Evolutionary conservation across 257 asterid species (phyloP), one percentile per base, ranked within the genome.

Genomic region (Nyctanthes arbortristis): DNA sequence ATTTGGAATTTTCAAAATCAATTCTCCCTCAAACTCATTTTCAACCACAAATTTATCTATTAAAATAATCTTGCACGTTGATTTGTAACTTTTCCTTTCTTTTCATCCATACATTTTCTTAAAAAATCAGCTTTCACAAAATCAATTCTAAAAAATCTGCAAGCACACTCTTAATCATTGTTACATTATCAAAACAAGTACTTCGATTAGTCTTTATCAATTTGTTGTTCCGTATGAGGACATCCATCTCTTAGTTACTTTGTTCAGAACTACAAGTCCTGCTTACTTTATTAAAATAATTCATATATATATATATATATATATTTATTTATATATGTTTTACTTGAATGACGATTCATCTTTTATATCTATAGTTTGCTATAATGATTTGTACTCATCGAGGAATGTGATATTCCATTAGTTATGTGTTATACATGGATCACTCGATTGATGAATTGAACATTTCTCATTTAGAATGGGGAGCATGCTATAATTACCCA

Each of bases 401-500:
- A 37, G 61, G 59, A 39, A 43, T 28, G 18, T 33, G 22, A 28
- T 65, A 37, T 63, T 36, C 61, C 67, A 40, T 30, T 73, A 0
- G 16, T 29, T 29, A 47, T 32, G 63, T 32, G 29, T 13, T 33
- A 14, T 60, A 24, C 40, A 37, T 67, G 35, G n/a, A 12, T 59
- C 52, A 5, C 61, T 39, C 43, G 40, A 12, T 57, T 43, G 68
- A 39, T 64, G 36, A 43, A 10, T 28, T 2, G 36, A 52, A 18
- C 1, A 27, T 7, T 65, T 60, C 40, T 59, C 62, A 20, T 69
- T 29, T 28, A 47, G 45, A 56, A 20, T 55, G 73, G 67, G 20
- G 36, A n/a, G 37, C 29, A 27, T 73, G 56, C 47, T 36, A 25
- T 60, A 62, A 55, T 27, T 72, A 74, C 52, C 62, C 39, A 8